Conservation (phyloP, 2,329 filamentous ascomycete species). For the Mycosphaerella sp. region DNA sequence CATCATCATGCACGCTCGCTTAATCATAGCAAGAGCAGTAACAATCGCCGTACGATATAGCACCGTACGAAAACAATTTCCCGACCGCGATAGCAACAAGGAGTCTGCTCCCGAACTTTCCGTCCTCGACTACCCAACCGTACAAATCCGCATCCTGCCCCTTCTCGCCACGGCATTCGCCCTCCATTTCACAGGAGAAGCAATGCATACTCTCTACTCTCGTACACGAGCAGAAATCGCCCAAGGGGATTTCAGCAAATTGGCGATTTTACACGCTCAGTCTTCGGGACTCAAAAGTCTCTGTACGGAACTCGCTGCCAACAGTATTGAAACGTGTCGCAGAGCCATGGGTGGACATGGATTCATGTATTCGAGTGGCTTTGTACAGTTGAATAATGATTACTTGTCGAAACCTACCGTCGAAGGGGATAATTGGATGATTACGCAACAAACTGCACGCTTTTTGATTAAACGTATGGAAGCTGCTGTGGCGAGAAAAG, state of each 20-base stretch:
- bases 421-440: conserved; percentile 54
- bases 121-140: conserved; percentile 50
- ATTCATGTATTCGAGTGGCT: conserved; percentile 48
- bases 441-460: conserved; percentile 48
- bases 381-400: conserved; percentile 47
- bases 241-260: conserved; percentile 44
- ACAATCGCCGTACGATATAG: conserved; percentile 49
- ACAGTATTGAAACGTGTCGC: conserved; percentile 50
- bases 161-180: conserved; percentile 49
- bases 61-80: conserved; percentile 45
- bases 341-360: conserved; percentile 50
- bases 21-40: conserved; percentile 48
- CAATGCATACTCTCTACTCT: conserved; percentile 47
- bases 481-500: conserved; percentile 35
- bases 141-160: conserved; percentile 50
- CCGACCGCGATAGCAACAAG: conserved; percentile 42
- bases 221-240: conserved; percentile 43
- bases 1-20: conserved; percentile 46
- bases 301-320: conserved; percentile 48
- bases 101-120: conserved; percentile 37
- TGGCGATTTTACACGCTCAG: conserved; percentile 49
- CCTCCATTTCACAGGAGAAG: conserved; percentile 42
- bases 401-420: conserved; percentile 51
- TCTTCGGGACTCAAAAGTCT: conserved; percentile 50
- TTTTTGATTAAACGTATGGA: conserved; percentile 50